Evolutionary conservation across 352 stramenopile species (phyloP).

Genomic region (Plasmopara halstedii): DNA sequence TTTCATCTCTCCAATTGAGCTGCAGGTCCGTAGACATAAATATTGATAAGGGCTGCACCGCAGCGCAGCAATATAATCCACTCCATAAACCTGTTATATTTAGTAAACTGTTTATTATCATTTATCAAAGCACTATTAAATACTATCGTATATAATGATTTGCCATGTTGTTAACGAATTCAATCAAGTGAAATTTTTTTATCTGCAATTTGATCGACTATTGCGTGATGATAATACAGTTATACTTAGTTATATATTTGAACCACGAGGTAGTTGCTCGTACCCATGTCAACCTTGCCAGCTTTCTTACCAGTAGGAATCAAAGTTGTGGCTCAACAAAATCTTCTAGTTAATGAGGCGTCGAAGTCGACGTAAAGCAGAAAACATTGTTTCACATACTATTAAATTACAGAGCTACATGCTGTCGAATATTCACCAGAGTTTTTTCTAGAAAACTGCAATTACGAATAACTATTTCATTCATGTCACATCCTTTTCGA

Average conservation of each 20-base stretch:
- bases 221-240: conserved; percentile 83
- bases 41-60: too few species aligned
- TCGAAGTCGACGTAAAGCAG: conserved; percentile 18
- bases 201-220: conserved; percentile 79
- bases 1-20: too few species aligned
- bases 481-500: conserved; percentile 42
- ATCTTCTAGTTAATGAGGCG: conserved; percentile 20
- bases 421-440: conserved; percentile 75
- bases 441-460: conserved; percentile 78
- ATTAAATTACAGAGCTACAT: conserved; percentile 59
- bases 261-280: conserved; percentile 74
- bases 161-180: too few species aligned
- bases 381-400: conserved; percentile 12
- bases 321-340: too few species aligned
- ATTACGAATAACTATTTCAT: conserved; percentile 56
- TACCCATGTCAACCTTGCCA: conserved; percentile 77
- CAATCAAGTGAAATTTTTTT: too few species aligned
- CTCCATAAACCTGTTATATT: too few species aligned
- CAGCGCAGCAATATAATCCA: too few species aligned
- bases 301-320: conserved; percentile 11
- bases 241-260: conserved; percentile 65
- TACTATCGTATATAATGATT: too few species aligned
- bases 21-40: too few species aligned
- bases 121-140: too few species aligned
- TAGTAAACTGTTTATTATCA: too few species aligned